Base-by-base conservation (phyloP, 2,329 filamentous ascomycete genomes). In the Claviceps quebecensis region DNA sequence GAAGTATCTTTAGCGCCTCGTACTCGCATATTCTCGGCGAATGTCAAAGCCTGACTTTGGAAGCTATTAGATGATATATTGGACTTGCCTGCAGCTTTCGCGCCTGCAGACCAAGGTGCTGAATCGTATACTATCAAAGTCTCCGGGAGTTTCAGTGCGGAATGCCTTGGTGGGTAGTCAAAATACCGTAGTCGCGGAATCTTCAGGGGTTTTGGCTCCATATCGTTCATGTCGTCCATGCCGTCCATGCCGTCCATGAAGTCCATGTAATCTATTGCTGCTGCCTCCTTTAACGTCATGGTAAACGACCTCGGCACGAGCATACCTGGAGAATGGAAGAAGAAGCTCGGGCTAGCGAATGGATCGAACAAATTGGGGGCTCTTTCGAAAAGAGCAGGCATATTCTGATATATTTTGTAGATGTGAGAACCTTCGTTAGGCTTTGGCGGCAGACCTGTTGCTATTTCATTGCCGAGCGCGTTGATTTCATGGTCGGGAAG, bases 331-430 rank as follows among this genome's bases (percentile, higher is more conserved):
- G 70, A 74, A 48, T 76, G 75, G 57, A 83, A 82, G 58, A 83
- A 75, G 1, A 83, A 67, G 49, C 69, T 68, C 0, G 80, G 71
- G 53, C 77, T 81, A 5, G 72, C 77, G 60, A 83, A 83, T 0
- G 75, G 63, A 56, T 84, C 80, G 54, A 83, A 81, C 34, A 80
- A 61, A 53, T 74, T 63, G 1, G 60, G 60, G 0, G 79, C 77
- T 0, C 56, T 57, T 9, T 56, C 55, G 58, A 83, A 83, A n/a
- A 81, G 66, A 4, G 53, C 54, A 0, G 65, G 61, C 29, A 70
- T 54, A 36, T 65, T 62, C 6, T 63, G 56, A 40, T 67, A 62
- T 26, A 77, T 54, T 40, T 63, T 53, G 14, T 66, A 60, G 34
- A 74, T 59, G 49, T 67, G 63, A 2, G 69, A 65, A 11, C 65